phyloP scores from a whole-genome alignment of 441 rosid species.

The Brassica hybrid region DNA sequence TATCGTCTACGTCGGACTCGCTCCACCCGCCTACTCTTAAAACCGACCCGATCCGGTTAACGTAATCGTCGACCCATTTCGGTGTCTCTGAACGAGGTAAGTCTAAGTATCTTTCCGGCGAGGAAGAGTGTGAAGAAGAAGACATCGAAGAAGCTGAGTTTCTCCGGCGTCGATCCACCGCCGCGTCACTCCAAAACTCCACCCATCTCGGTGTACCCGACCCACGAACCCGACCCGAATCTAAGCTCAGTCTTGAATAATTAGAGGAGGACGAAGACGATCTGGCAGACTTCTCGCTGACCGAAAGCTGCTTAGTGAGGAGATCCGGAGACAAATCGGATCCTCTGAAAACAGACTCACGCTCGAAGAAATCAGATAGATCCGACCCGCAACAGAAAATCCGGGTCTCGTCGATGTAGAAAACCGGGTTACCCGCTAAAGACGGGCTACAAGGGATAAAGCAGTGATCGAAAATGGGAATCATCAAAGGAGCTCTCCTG shows the following conservation, averaged over 20 bases:
- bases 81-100: conserved; percentile 69
- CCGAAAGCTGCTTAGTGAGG: conserved; percentile 63
- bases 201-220: conserved; percentile 83
- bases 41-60: conserved; percentile 76
- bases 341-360: conserved; percentile 62
- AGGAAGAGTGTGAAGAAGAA: conserved; percentile 59
- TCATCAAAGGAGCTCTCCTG: conserved; percentile 87
- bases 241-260: conserved; percentile 69
- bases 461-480: conserved; percentile 90
- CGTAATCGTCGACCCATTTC: conserved; percentile 87
- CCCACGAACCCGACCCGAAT: conserved; percentile 50
- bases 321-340: conserved; percentile 48
- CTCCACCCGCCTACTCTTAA: conserved; percentile 86
- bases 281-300: conserved; percentile 65
- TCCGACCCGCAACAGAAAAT: too few species aligned
- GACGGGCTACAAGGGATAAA: conserved; percentile 89
- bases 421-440: conserved; percentile 90
- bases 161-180: conserved; percentile 73
- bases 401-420: conserved; percentile 85
- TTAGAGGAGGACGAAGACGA: conserved; percentile 43
- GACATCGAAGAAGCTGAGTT: conserved; percentile 72
- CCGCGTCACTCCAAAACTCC: conserved; percentile 95
- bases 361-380: conserved; percentile 82
- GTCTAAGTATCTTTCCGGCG: conserved; percentile 75
- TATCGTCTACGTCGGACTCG: conserved; percentile 76